phyloP scores from a whole-genome alignment of 352 stramenopile species.

The Globisporangium polare region DNA sequence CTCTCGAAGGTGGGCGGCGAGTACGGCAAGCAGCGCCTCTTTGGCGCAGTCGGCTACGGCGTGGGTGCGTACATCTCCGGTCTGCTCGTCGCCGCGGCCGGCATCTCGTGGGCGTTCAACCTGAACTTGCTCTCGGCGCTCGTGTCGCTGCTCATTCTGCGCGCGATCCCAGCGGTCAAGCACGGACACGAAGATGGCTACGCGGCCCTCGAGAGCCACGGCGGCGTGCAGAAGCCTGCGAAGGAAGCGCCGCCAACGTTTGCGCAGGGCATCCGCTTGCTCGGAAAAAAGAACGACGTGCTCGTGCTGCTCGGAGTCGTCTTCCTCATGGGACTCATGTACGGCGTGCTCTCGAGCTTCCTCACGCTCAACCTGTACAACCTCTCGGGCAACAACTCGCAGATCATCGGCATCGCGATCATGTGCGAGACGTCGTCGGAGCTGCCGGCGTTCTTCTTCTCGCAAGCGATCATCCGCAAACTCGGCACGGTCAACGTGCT shows the following conservation, averaged over 20 bases:
- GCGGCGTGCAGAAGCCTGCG: conserved; percentile 1
- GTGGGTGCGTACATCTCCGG: conserved; percentile 63
- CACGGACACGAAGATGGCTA: conserved; percentile 24
- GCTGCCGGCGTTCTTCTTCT: conserved; percentile 80
- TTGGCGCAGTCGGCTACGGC: conserved; percentile 70
- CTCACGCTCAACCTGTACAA: conserved; percentile 83
- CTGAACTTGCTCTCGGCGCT: conserved; percentile 48
- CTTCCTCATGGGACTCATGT: conserved; percentile 81
- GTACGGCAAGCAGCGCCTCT: conserved; percentile 83
- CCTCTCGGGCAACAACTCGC: conserved; percentile 55
- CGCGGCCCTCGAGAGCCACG: conserved; percentile 17
- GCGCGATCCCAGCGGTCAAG: conserved; percentile 51
- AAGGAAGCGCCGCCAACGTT: conserved; percentile 35
- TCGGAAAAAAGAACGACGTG: conserved; percentile 50
- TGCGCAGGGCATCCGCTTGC: conserved; percentile 29
- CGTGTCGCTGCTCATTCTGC: conserved; percentile 57
- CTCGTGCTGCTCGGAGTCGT: conserved; percentile 67
- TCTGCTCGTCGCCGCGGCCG: conserved; percentile 44
- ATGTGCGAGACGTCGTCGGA: conserved; percentile 79
- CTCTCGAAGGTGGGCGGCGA: conserved; percentile 65
- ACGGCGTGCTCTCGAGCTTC: conserved; percentile 78
- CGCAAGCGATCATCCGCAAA: conserved; percentile 60
- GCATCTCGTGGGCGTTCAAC: conserved; percentile 80
- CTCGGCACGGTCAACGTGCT: conserved; percentile 72
- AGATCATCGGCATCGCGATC: conserved; percentile 80